Percentiles rank a stretch among this genome's conserved stretches.
Evolutionary conservation across 2,329 filamentous ascomycete species (phyloP).

Genomic region (Colletotrichum theobromicola): DNA sequence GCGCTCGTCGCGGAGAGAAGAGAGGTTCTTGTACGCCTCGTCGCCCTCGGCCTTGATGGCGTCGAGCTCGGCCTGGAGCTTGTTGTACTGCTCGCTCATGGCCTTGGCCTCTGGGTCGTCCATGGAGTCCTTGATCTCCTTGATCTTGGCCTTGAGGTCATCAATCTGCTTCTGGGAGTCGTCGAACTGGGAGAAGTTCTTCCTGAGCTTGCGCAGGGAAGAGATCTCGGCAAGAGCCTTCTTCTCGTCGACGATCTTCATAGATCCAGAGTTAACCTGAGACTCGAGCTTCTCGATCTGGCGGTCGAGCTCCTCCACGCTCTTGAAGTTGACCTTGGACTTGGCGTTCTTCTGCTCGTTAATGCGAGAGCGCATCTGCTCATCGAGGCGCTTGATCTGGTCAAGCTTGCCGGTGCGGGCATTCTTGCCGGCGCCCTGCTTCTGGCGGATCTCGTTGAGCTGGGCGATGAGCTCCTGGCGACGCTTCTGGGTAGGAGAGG

Average conservation of each 20-base stretch:
- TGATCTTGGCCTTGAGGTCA: conserved; percentile 84
- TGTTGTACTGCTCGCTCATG: conserved; percentile 83
- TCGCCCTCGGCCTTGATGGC: conserved; percentile 92
- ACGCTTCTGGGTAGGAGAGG: conserved; percentile 80
- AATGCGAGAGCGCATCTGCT: conserved; percentile 84
- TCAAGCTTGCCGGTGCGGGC: conserved; percentile 80
- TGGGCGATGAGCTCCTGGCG: conserved; percentile 85
- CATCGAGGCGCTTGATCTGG: conserved; percentile 90
- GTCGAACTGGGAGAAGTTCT: conserved; percentile 87
- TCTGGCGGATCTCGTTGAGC: conserved; percentile 81
- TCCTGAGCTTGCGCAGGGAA: conserved; percentile 84
- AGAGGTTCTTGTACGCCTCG: conserved; percentile 86
- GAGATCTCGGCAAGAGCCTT: conserved; percentile 88
- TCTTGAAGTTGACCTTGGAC: conserved; percentile 84
- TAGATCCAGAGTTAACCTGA: conserved; percentile 85
- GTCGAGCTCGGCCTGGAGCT: conserved; percentile 88
- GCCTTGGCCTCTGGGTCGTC: conserved; percentile 93
- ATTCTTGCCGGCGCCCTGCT: conserved; percentile 88
- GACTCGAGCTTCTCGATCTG: conserved; percentile 83
- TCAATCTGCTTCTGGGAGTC: conserved; percentile 88
- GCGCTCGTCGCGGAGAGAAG: conserved; percentile 82
- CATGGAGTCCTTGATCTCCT: conserved; percentile 85
- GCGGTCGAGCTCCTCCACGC: conserved; percentile 82
- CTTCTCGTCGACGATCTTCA: conserved; percentile 98
- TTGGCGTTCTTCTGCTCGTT: conserved; percentile 86